Base-by-base conservation (phyloP, 2,329 filamentous ascomycete species). In the Daldinia sp. region DNA sequence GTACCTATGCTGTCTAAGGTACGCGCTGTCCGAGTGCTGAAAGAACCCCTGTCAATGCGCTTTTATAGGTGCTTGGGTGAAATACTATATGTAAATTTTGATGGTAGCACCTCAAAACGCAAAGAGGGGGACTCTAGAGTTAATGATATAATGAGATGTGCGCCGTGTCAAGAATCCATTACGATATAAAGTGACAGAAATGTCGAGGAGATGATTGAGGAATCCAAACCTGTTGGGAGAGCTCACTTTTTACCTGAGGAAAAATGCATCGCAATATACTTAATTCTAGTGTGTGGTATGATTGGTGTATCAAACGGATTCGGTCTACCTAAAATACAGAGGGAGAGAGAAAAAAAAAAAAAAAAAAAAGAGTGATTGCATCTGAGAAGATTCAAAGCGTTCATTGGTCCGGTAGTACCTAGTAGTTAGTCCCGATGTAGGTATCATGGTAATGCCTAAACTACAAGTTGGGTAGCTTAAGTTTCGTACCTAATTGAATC, bases 311-410 rank as follows among this genome's bases (percentile, higher is more conserved):
- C 37, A 29, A 30, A 29, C 45, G 25, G 29, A 32, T 11, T 48
- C 25, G n/a, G 27, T 48, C 25, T 48, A 32, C 27, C 27, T 29
- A 32, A 30, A 55, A 49, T 47, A 23, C 23, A 15, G 53, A 63
- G 30, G 37, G 49, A 7, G 4, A 55, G 29, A 37, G 37, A 53
- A 7, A 8, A 55, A 34, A 37, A 29, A 39, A 32, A n/a, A 32
- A 56, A 58, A 55, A 34, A 49, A 58, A 59, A 56, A 59, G 23
- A 25, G 50, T 59, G 58, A 59, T 39, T 57, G 49, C 59, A 47
- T 48, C 51, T 29, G n/a, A 47, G 50, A 55, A 48, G 23, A 17
- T 35, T 19, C n/a, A 52, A 43, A 19, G 7, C 43, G 15, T 49
- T 55, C 15, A 64, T 64, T 64, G 62, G 62, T 25, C 27, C 7